A percentile compares a stretch with the other conserved stretches of the same genome.
Conservation (phyloP, 2,329 filamentous ascomycete genomes). For the Acephala macrosclerotiorum region DNA sequence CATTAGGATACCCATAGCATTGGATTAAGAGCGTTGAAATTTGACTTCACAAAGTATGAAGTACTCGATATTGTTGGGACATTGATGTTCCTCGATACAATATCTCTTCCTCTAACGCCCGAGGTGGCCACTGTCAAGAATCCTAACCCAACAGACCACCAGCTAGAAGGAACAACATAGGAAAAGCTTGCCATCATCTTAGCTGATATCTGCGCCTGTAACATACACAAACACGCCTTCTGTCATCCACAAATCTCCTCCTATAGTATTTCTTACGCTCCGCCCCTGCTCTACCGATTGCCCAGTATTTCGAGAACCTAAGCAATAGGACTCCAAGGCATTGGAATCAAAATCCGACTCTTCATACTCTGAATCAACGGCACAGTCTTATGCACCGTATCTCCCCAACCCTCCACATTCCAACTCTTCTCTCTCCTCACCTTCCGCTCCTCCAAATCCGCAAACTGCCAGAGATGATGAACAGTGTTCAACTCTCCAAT, state of each 20-base stretch:
- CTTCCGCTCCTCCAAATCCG: conserved; percentile 93
- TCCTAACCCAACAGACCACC: neutral
- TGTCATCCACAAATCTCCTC: neutral
- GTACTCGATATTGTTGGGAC: neutral
- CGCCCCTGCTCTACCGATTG: no score
- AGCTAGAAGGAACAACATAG: neutral
- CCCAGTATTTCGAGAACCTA: conserved; percentile 19
- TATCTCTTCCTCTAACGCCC: conserved; percentile 6
- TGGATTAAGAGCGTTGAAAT: neutral
- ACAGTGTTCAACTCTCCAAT: conserved; percentile 98
- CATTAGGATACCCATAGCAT: neutral
- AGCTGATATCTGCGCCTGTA: conserved; percentile 1
- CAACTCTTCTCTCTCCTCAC: conserved; percentile 92
- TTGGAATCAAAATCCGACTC: conserved; percentile 89
- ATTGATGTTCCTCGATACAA: neutral
- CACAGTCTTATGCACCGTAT: conserved; percentile 98
- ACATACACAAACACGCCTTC: conserved; percentile 9
- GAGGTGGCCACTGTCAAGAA: neutral
- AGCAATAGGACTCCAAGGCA: conserved; percentile 95
- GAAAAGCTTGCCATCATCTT: neutral
- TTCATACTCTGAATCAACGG: conserved; percentile 97
- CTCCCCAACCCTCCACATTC: conserved; percentile 93
- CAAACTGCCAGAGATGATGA: conserved; percentile 98
- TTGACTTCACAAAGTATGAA: conserved; percentile 2
- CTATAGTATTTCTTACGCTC: neutral